Evolutionary conservation across 108 stramenopile species (phyloP).

Genomic region (Mediolabrus comicus): DNA sequence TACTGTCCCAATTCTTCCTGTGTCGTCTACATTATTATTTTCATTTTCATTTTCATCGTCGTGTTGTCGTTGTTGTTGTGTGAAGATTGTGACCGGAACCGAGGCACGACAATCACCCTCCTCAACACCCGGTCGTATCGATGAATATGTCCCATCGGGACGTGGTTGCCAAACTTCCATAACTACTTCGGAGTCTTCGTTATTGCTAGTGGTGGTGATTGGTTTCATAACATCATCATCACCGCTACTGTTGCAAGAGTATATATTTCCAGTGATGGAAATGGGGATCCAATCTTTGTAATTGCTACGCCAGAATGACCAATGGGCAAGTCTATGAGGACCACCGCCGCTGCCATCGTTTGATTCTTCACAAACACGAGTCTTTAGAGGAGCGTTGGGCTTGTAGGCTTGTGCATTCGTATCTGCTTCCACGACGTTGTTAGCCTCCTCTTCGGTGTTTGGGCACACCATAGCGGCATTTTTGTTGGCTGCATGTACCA

Average conservation of each 20-base stretch:
- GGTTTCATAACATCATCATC: too few relatives aligned
- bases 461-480: too few relatives aligned
- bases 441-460: too few relatives aligned
- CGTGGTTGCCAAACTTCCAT: slow-evolving; percentile 71
- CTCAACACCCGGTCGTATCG: slow-evolving; percentile 37
- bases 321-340: slow-evolving; percentile 40
- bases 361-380: slow-evolving; percentile 15
- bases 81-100: slow-evolving; percentile 4
- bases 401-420: slow-evolving; percentile 78
- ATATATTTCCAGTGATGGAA: slow-evolving; percentile 23
- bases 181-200: neutral
- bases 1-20: slow-evolving; percentile 1
- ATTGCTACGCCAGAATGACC: slow-evolving; percentile 37
- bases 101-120: slow-evolving; percentile 61
- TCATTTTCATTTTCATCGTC: neutral
- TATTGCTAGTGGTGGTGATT: neutral
- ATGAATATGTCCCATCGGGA: slow-evolving; percentile 63
- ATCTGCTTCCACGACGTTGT: too few relatives aligned
- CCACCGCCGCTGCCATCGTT: neutral
- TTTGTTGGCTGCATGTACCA: too few relatives aligned
- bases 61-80: neutral
- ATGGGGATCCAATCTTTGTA: slow-evolving; percentile 16
- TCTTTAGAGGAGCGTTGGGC: slow-evolving; percentile 51
- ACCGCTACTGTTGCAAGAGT: slow-evolving; percentile 16
- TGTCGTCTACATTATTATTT: neutral